Percentiles rank a stretch among this genome's conserved stretches.
Conservation (phyloP, 371 early-diverging fungal species). For the Chytridium lagenaria region DNA sequence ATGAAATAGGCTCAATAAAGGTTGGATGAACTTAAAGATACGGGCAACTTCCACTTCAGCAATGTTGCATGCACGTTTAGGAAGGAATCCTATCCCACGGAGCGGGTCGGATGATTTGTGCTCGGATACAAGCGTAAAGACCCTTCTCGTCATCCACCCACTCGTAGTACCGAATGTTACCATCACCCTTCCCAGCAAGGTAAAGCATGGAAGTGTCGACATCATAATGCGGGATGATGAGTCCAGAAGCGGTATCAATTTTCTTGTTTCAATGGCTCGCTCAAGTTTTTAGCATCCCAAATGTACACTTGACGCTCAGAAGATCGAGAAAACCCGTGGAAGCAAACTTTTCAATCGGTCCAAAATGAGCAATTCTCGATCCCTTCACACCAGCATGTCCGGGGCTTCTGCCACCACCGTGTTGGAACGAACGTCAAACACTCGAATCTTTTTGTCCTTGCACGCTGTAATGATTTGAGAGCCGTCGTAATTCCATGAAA, state of each 20-base stretch:
- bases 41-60: constrained; percentile 89
- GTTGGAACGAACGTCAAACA: constrained; percentile 91
- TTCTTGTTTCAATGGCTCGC: constrained; percentile 78
- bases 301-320: constrained; percentile 91
- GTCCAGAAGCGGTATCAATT: constrained; percentile 91
- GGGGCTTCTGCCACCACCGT: constrained; percentile 78
- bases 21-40: constrained; percentile 86
- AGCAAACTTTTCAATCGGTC: constrained; percentile 76
- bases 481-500: constrained; percentile 90
- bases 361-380: constrained; percentile 91
- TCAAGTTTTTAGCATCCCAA: constrained; percentile 82
- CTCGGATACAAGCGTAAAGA: constrained; percentile 80
- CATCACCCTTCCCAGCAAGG: constrained; percentile 97
- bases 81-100: constrained; percentile 92
- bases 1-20: constrained; percentile 93
- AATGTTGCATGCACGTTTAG: constrained; percentile 90
- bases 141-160: constrained; percentile 80
- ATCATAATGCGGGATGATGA: constrained; percentile 96
- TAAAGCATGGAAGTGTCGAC: constrained; percentile 87
- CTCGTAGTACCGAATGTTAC: constrained; percentile 97
- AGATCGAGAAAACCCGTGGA: constrained; percentile 94
- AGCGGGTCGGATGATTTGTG: constrained; percentile 91
- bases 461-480: constrained; percentile 88
- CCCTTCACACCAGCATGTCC: constrained; percentile 98
- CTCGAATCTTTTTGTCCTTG: constrained; percentile 93